Evolutionary conservation across 192 early-diverging fungal genomes (phyloP), one percentile per base, ranked within the genome.

Genomic region (Coemansia sp.): DNA sequence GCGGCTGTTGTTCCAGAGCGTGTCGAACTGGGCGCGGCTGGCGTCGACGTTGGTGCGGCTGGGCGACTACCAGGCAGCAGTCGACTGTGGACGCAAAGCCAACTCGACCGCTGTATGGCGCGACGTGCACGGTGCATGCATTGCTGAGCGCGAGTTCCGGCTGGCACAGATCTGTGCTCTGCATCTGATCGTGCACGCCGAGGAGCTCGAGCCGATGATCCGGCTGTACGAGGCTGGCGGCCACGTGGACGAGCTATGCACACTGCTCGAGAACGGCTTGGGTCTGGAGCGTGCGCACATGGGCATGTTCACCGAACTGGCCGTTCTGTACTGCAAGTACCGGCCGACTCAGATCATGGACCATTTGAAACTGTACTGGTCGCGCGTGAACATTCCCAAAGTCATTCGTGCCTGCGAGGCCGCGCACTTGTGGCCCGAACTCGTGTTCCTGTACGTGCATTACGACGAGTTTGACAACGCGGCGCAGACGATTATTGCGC

Each of bases 261-360:
- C 82, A 21, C 73, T 99, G 54, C 80, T 99, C 31, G 96, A 99
- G 85, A 88, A 92, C 44, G 95, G 96, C 58, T 74, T 98, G 15
- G 94, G 94, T 14, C 75, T 99, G 60, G 97, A 99, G 81, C 88
- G 97, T 57, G 97, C 97, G 8, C 97, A 99, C 69, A 99, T 99
- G 97, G 97, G 97, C 56, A 99, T 99, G 97, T 99, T 99, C 70
- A 99, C 97, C 0, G 97, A 99, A 82, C 83, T 99, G 44, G 95
- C 95, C 5, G 92, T 99, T 56, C 80, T 97, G 65, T 99, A 99
- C 83, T 90, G 93, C 71, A 97, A 95, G 74, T 96, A 99, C 86
- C 85, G 86, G 15, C 89, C 93, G 0, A 96, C 97, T 63, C 87
- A 90, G 56, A 88, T 98, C 80, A 95, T 96, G 90, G 95, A 97